phyloP scores from a whole-genome alignment of 495 filamentous ascomycete genomes.

The Aspergillus indologenus region DNA sequence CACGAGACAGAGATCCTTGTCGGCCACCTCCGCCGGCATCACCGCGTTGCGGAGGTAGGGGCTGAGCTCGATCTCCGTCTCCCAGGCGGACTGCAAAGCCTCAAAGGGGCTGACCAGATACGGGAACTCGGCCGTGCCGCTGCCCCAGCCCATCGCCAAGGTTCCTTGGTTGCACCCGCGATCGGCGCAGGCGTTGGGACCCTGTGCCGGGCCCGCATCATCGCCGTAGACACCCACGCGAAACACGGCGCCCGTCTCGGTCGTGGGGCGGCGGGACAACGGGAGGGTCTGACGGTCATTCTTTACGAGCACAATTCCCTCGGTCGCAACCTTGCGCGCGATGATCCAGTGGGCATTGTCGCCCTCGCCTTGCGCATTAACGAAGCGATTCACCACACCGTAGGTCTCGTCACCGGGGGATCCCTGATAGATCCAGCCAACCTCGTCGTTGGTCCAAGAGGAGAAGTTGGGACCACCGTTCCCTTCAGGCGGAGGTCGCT shows the following conservation, averaged over 20 bases:
- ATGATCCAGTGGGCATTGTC: slow-evolving; percentile 64
- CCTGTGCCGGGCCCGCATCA: slow-evolving; percentile 67
- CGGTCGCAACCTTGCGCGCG: slow-evolving; percentile 70
- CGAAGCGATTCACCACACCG: slow-evolving; percentile 71
- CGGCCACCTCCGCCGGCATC: slow-evolving; percentile 31
- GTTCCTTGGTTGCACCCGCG: slow-evolving; percentile 81
- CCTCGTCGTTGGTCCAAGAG: slow-evolving; percentile 74
- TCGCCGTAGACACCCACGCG: slow-evolving; percentile 80
- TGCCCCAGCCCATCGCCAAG: slow-evolving; percentile 84
- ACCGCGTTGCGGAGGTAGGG: slow-evolving; percentile 60
- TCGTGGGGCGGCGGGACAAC: slow-evolving; percentile 52
- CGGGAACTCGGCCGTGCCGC: slow-evolving; percentile 82
- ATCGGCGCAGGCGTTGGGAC: slow-evolving; percentile 75
- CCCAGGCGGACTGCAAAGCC: slow-evolving; percentile 61
- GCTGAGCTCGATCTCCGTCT: slow-evolving; percentile 55
- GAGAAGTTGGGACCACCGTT: slow-evolving; percentile 85
- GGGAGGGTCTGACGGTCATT: slow-evolving; percentile 65
- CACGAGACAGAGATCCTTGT: slow-evolving; percentile 64
- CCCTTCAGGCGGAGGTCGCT: slow-evolving; percentile 51
- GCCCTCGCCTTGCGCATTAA: slow-evolving; percentile 63
- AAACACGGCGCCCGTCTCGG: slow-evolving; percentile 39
- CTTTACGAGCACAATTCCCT: slow-evolving; percentile 84
- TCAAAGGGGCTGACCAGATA: slow-evolving; percentile 71
- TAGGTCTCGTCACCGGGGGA: slow-evolving; percentile 52
- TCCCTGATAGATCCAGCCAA: slow-evolving; percentile 63